Conservation (phyloP, 345 rosid species). For the Populus tremula region DNA sequence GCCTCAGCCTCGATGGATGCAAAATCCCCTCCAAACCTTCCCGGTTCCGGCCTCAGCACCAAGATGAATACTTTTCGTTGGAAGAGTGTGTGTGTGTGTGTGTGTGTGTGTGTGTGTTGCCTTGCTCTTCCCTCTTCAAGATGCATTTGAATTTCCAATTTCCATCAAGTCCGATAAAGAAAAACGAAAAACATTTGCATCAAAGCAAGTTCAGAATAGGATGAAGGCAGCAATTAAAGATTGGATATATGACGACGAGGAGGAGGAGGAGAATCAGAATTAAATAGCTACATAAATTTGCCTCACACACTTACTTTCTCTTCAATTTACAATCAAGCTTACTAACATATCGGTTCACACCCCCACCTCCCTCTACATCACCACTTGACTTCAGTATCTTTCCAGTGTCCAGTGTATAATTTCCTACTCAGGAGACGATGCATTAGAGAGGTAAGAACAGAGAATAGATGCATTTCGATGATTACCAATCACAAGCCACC, state of each 20-base stretch:
- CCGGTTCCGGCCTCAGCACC: background rate
- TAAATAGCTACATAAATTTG: background rate
- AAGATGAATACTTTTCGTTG: background rate
- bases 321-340: background rate
- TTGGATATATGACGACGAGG: too few relatives aligned
- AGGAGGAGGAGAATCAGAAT: background rate
- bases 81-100: too few relatives aligned
- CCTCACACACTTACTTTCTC: background rate
- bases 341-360: background rate
- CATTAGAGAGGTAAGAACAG: background rate
- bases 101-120: too few relatives aligned
- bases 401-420: background rate
- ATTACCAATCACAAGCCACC: conserved; percentile 5
- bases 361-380: background rate
- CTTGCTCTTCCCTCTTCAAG: background rate
- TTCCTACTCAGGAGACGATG: background rate
- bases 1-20: too few relatives aligned
- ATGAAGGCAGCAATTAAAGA: too few relatives aligned
- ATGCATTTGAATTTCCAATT: background rate
- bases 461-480: background rate
- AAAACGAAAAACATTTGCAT: conserved; percentile 4
- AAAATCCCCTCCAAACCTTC: too few relatives aligned
- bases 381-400: background rate
- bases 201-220: background rate
- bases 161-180: background rate